These are phyloP conservation scores for Aspergillus novofumigatus DNA, from an alignment of 2,329 filamentous ascomycete species.

Conservation along the genomic window DNA sequence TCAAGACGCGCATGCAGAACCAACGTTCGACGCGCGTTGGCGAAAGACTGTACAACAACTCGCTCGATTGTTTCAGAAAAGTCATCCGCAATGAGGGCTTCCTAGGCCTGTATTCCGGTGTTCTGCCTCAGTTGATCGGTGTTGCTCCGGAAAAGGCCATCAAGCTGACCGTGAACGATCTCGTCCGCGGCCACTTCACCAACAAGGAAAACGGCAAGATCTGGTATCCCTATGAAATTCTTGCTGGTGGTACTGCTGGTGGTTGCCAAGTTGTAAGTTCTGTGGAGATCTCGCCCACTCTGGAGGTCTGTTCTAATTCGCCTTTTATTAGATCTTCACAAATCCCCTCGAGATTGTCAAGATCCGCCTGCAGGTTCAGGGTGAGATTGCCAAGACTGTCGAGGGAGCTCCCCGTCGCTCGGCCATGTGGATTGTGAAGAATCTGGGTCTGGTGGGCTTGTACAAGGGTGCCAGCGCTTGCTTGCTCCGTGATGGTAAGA, in stretches of 20 bases:
- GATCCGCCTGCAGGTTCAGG: conserved; percentile 95
- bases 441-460: conserved; percentile 86
- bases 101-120: conserved; percentile 85
- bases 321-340: conserved; percentile 69
- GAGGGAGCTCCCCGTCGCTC: conserved; percentile 81
- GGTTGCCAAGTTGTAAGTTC: conserved; percentile 88
- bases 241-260: conserved; percentile 86
- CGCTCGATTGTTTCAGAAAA: conserved; percentile 89
- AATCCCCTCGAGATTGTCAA: conserved; percentile 99
- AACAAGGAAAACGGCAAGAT: conserved; percentile 72
- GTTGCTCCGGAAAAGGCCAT: conserved; percentile 99
- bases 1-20: conserved; percentile 98
- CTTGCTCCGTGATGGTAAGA: conserved; percentile 70
- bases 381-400: conserved; percentile 84
- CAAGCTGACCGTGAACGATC: conserved; percentile 96
- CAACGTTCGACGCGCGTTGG: conserved; percentile 80
- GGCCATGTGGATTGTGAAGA: conserved; percentile 95
- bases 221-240: conserved; percentile 64
- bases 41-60: conserved; percentile 93
- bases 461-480: conserved; percentile 97
- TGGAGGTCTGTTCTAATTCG: conserved; percentile 4
- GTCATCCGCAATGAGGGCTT: conserved; percentile 90
- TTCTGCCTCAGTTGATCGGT: conserved; percentile 90
- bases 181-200: conserved; percentile 73
- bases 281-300: background rate